These are phyloP conservation scores for Penicillium corylophilum DNA, from an alignment of 2,329 filamentous ascomycete species.

Conservation along the genomic window DNA sequence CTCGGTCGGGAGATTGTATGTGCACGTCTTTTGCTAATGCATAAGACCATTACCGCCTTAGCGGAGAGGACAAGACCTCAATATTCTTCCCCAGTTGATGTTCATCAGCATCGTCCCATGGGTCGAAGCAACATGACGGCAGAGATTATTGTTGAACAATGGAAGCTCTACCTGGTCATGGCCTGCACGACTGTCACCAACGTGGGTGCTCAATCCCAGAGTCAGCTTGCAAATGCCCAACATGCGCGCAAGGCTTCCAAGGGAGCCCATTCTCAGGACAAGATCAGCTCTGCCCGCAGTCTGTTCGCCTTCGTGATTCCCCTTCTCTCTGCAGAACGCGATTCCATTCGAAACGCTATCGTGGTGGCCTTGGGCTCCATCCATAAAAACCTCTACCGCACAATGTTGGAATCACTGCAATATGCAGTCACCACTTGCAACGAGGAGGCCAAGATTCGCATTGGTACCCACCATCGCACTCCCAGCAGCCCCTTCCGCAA, in stretches of 20 bases:
- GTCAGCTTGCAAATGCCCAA: conserved; percentile 62
- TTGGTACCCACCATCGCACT: conserved; percentile 73
- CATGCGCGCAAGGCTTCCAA: conserved; percentile 81
- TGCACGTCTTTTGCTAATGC: conserved; percentile 89
- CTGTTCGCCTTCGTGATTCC: conserved; percentile 92
- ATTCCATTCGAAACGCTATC: conserved; percentile 82
- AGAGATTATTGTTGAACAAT: conserved; percentile 90
- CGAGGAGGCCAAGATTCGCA: conserved; percentile 79
- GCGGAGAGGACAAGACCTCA: conserved; percentile 67
- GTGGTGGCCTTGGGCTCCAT: conserved; percentile 91
- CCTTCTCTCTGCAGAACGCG: conserved; percentile 74
- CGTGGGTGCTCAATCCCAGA: conserved; percentile 63
- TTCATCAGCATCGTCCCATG: conserved; percentile 38
- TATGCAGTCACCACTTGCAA: conserved; percentile 82
- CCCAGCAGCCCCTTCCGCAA: conserved; percentile 80
- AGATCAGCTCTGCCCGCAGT: conserved; percentile 82
- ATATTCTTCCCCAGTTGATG: conserved; percentile 38
- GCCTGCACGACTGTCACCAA: conserved; percentile 93
- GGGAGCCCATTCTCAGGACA: conserved; percentile 64
- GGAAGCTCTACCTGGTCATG: conserved; percentile 96
- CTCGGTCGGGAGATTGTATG: conserved; percentile 90
- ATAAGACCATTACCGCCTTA: conserved; percentile 74
- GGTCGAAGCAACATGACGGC: conserved; percentile 65
- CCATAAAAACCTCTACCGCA: conserved; percentile 89
- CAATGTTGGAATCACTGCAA: conserved; percentile 84